phyloP scores from a whole-genome alignment of 306 rosid genomes.

The Cicer cuneatum region DNA sequence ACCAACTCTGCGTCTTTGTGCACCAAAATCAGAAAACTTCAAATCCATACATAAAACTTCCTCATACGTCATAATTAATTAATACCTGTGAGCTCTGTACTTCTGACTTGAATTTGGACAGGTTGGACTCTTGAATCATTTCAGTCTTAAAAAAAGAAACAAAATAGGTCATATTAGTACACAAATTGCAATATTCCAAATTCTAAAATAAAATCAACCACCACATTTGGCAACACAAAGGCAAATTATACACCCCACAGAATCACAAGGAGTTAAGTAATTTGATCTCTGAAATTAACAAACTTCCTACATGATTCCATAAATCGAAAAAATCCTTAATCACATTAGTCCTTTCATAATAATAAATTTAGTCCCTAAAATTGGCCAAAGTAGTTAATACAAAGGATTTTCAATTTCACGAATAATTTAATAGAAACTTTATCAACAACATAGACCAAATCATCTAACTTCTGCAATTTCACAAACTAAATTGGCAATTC shows the following conservation, averaged over 20 bases:
- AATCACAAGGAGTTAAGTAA: neutral
- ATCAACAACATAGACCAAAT: neutral
- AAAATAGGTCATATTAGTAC: conserved; percentile 21
- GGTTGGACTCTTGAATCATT: conserved; percentile 79
- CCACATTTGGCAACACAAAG: neutral
- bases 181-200: neutral
- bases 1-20: neutral
- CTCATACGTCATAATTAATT: conserved; percentile 6
- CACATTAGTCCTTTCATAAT: neutral
- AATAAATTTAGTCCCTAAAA: neutral
- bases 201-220: neutral
- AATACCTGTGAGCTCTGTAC: conserved; percentile 93
- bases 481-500: neutral
- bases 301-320: neutral
- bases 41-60: neutral
- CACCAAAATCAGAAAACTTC: conserved; percentile 17
- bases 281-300: neutral
- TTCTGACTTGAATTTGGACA: conserved; percentile 90
- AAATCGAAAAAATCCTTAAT: neutral
- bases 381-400: neutral
- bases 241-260: neutral
- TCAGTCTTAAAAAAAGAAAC: conserved; percentile 53
- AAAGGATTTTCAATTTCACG: neutral
- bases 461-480: neutral
- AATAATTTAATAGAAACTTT: neutral